These are phyloP conservation scores for Hortiboletus campestris DNA, from an alignment of 768 basidiomycete species.

Conservation along the genomic window DNA sequence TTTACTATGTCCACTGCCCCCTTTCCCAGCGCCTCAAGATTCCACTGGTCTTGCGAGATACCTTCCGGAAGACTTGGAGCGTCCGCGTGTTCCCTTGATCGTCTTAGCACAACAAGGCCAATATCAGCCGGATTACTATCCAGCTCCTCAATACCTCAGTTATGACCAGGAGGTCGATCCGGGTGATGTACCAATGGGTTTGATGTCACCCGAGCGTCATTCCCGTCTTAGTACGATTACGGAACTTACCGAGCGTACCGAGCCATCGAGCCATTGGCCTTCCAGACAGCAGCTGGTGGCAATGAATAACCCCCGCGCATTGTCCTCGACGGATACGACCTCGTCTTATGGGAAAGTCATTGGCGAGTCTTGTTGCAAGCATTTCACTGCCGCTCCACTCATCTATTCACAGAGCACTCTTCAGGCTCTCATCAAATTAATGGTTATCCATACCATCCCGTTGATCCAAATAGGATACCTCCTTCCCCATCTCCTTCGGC, in stretches of 20 bases:
- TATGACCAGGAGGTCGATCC: constrained; percentile 24
- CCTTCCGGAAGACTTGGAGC: constrained; percentile 29
- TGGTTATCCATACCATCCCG: constrained; percentile 13
- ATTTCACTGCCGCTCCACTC: not conserved
- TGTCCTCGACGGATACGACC: constrained; percentile 33
- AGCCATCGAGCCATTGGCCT: constrained; percentile 50
- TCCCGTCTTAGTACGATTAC: constrained; percentile 61
- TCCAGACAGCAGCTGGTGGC: constrained; percentile 39
- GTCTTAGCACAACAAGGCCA: constrained; percentile 57
- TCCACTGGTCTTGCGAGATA: constrained; percentile 22
- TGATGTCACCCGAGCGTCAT: constrained; percentile 28
- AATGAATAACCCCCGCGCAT: constrained; percentile 41
- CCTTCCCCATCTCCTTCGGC: constrained; percentile 71
- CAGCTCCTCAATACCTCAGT: constrained; percentile 21
- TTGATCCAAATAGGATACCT: constrained; percentile 58
- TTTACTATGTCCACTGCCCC: constrained; percentile 22
- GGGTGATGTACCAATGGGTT: constrained; percentile 34
- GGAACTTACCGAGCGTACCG: constrained; percentile 66
- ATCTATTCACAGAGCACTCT: constrained; percentile 20
- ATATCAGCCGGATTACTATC: constrained; percentile 30
- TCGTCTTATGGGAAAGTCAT: constrained; percentile 67
- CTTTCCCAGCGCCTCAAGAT: constrained; percentile 19
- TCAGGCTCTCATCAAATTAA: not conserved
- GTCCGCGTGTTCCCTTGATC: constrained; percentile 58
- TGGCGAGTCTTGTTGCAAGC: constrained; percentile 38